A percentile compares a stretch with the other conserved stretches of the same genome.
phyloP scores from a whole-genome alignment of 331 rosid species.

The Quercus lobata region DNA sequence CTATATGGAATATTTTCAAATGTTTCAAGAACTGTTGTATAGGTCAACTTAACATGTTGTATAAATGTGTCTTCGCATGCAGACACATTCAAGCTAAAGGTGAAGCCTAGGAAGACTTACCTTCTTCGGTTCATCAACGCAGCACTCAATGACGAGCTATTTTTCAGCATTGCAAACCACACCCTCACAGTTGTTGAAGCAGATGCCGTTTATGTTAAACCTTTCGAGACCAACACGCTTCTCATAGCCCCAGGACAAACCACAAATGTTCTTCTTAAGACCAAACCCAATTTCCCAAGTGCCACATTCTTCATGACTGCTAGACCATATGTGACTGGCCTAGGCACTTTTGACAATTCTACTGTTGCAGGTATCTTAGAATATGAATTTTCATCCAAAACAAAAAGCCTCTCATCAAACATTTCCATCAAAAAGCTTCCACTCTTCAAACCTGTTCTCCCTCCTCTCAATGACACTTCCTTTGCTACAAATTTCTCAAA shows the following conservation, averaged over 20 bases:
- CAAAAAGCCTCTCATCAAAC: neutral
- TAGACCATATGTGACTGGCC: slow-evolving; percentile 36
- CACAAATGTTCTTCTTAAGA: slow-evolving; percentile 40
- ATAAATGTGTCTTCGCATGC: neutral
- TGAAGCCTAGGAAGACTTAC: slow-evolving; percentile 30
- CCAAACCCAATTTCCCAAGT: slow-evolving; percentile 29
- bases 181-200: slow-evolving; percentile 21
- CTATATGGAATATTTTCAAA: neutral
- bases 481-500: slow-evolving; percentile 22
- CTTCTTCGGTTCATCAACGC: slow-evolving; percentile 34
- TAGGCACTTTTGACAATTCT: slow-evolving; percentile 38
- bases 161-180: slow-evolving; percentile 44
- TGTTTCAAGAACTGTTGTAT: neutral
- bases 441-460: slow-evolving; percentile 22
- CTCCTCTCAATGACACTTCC: slow-evolving; percentile 35
- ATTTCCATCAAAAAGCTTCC: slow-evolving; percentile 17
- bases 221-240: slow-evolving; percentile 26
- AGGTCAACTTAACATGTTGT: neutral
- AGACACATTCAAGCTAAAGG: slow-evolving; percentile 37
- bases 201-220: slow-evolving; percentile 44
- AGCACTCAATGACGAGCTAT: slow-evolving; percentile 36
- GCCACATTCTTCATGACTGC: slow-evolving; percentile 41
- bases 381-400: slow-evolving; percentile 9
- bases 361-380: slow-evolving; percentile 31
- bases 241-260: slow-evolving; percentile 41